Base-by-base conservation (phyloP, 768 basidiomycete genomes). In the Collybiopsis luxurians region DNA sequence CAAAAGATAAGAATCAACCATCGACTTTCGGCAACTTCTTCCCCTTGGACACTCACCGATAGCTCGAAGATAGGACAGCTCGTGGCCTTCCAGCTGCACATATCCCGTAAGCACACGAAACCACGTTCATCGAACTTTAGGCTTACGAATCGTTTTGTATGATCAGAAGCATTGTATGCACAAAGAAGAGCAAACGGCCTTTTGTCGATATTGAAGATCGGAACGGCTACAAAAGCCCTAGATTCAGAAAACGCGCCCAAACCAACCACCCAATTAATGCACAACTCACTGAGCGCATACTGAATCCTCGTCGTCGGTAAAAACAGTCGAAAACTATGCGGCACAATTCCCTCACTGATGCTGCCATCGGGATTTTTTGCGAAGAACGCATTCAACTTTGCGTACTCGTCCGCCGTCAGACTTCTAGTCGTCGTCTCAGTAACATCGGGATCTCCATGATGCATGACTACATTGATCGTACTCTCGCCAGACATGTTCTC, bases 121-220 rank as follows among this genome's bases (percentile, higher is more conserved):
- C 57, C 47, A 47, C 28, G 30, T 50, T n/a, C 30, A 44, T 40
- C 47, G 31, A 31, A 24, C 15, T 5, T 6, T 7, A 23, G 2
- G 68, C 84, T 69, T 67, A 92, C 90, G 69, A 89, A 95, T 63
- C 90, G 89, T 65, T 87, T 89, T 1, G 83, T 80, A 57, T 90
- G 84, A 54, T 90, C 85, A 12, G 85, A 85, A 0, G 87, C 87
- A 70, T 95, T 97, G 71, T 95, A 96, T 4, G 92, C 93, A 62
- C 92, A 95, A 19, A 98, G 77, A 64, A 97, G 69, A 6, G 92
- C 92, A 63, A 97, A 96, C 11, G 94, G 92, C 50, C 89, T 83
- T 72, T 93, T 91, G 73, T 96, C 92, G 52, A 96, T 85, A 62
- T 95, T 95, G 69, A 91, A 95, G 49, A 96, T 89, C 5, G 95